These are phyloP conservation scores for Globisporangium splendens DNA, from an alignment of 352 stramenopile species.

Conservation along the genomic window DNA sequence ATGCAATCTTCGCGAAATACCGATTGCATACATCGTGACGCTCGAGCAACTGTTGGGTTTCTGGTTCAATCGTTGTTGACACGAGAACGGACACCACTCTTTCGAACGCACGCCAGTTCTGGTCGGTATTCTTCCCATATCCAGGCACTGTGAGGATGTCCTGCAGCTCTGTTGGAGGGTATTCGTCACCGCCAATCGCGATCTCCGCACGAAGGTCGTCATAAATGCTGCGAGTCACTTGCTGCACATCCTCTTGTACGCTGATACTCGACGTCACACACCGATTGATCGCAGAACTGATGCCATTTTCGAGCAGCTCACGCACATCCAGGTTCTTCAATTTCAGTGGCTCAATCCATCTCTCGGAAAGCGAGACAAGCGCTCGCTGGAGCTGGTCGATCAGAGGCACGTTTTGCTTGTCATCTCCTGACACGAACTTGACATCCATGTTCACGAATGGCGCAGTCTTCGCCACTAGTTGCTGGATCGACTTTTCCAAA, in stretches of 20 bases:
- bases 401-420: neutral
- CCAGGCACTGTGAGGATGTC: slow-evolving; percentile 24
- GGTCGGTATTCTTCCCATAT: slow-evolving; percentile 33
- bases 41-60: slow-evolving; percentile 13
- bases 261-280: slow-evolving; percentile 18
- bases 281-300: slow-evolving; percentile 31
- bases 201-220: slow-evolving; percentile 18
- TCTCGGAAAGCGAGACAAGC: slow-evolving; percentile 17
- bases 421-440: neutral
- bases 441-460: slow-evolving; percentile 22
- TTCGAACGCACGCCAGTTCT: slow-evolving; percentile 24
- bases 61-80: slow-evolving; percentile 19
- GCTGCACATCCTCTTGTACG: slow-evolving; percentile 3
- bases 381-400: slow-evolving; percentile 25
- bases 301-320: slow-evolving; percentile 35
- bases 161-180: slow-evolving; percentile 44
- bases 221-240: slow-evolving; percentile 13
- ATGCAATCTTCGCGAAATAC: slow-evolving; percentile 48
- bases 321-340: slow-evolving; percentile 27
- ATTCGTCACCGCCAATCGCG: slow-evolving; percentile 11
- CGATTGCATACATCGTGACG: slow-evolving; percentile 41
- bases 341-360: slow-evolving; percentile 7
- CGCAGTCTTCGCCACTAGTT: slow-evolving; percentile 20
- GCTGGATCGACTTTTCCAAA: slow-evolving; percentile 28
- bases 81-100: slow-evolving; percentile 30